Conservation (phyloP, 192 early-diverging fungal genomes). For the Podila clonocystis region DNA sequence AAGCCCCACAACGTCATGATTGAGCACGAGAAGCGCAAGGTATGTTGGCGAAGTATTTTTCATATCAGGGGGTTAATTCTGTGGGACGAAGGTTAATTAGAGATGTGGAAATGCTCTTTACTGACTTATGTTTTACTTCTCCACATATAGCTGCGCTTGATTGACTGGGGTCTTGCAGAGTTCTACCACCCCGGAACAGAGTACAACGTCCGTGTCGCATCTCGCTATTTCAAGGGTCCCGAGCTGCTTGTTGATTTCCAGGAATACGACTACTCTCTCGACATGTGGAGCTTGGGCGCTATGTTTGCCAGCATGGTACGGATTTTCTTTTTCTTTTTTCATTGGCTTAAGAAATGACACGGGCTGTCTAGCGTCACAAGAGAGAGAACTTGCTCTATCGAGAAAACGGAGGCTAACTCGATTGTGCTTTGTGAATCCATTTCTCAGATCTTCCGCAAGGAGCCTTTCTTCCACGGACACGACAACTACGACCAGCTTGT, state of each 20-base stretch:
- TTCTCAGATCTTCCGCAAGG: slow-evolving; percentile 94
- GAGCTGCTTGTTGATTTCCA: slow-evolving; percentile 98
- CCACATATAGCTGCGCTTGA: slow-evolving; percentile 79
- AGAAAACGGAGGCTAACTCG: too few relatives aligned
- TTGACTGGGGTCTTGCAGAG: slow-evolving; percentile 99
- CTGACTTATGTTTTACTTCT: slow-evolving; percentile 2
- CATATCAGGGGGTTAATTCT: too few relatives aligned
- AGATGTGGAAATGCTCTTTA: background rate
- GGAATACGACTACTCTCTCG: slow-evolving; percentile 98
- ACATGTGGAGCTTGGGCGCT: slow-evolving; percentile 99
- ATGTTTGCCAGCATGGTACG: slow-evolving; percentile 99
- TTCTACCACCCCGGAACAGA: slow-evolving; percentile 98
- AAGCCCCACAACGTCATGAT: slow-evolving; percentile 99
- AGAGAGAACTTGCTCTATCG: too few relatives aligned
- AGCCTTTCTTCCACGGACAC: slow-evolving; percentile 99
- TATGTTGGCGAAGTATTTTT: slow-evolving; percentile 15
- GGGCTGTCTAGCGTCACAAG: too few relatives aligned
- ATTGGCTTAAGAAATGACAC: background rate
- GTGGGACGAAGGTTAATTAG: background rate
- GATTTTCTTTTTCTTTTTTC: slow-evolving; percentile 1
- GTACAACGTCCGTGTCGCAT: slow-evolving; percentile 99
- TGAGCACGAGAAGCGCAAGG: slow-evolving; percentile 93
- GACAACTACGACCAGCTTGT: slow-evolving; percentile 99
- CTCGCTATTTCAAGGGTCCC: slow-evolving; percentile 98
- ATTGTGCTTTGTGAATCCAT: too few relatives aligned